phyloP scores from a whole-genome alignment of 768 basidiomycete genomes.

The Boletus rubescentipes region DNA sequence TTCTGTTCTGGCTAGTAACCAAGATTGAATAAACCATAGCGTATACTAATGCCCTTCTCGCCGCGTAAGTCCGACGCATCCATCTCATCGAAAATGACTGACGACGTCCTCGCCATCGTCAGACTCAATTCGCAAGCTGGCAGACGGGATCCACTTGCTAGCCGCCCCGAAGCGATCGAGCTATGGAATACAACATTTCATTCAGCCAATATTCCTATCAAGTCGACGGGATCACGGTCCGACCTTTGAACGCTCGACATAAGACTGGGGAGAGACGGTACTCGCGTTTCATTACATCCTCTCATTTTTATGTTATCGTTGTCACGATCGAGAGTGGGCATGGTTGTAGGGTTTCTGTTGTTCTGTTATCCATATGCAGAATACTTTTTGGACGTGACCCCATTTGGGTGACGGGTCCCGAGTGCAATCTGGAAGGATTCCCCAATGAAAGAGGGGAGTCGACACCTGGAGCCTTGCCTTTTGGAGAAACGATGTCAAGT shows the following conservation, averaged over 20 bases:
- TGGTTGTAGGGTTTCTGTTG: too few relatives aligned
- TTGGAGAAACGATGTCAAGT: too few relatives aligned
- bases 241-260: too few relatives aligned
- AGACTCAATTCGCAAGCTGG: not conserved
- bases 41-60: not conserved
- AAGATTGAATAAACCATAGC: not conserved
- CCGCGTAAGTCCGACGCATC: not conserved
- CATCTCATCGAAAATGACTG: not conserved
- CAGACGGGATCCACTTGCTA: not conserved
- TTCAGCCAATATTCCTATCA: not conserved
- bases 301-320: too few relatives aligned
- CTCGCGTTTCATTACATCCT: too few relatives aligned
- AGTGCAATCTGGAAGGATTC: too few relatives aligned
- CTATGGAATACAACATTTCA: not conserved
- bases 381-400: too few relatives aligned
- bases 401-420: too few relatives aligned
- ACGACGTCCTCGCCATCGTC: not conserved
- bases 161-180: not conserved
- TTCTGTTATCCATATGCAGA: too few relatives aligned
- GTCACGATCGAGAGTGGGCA: too few relatives aligned
- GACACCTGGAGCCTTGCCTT: too few relatives aligned
- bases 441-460: too few relatives aligned
- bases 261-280: not conserved
- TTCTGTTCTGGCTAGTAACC: not conserved
- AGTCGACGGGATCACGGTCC: not conserved